A percentile compares a stretch with the other conserved stretches of the same genome.
phyloP scores from a whole-genome alignment of 495 filamentous ascomycete species.

The Aspergillus mulundensis region DNA sequence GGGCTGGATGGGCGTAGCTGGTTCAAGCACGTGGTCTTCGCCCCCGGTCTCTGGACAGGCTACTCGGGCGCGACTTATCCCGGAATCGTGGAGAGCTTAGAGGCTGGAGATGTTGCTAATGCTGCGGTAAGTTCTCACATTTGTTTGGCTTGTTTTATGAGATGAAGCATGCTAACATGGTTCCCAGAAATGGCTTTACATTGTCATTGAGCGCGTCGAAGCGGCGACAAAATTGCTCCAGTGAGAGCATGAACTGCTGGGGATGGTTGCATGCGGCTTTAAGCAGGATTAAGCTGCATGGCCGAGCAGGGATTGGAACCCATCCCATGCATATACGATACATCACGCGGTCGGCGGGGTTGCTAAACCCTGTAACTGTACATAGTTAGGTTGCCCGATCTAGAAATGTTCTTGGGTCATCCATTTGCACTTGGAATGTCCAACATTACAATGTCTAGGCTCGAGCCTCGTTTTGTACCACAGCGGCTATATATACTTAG shows the following conservation, averaged over 20 bases:
- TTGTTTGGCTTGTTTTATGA: background rate
- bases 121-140: constrained; percentile 32
- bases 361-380: background rate
- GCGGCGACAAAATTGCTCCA: constrained; percentile 36
- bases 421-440: background rate
- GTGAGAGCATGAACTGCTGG: constrained; percentile 4
- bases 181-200: constrained; percentile 41
- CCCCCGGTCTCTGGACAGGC: constrained; percentile 80
- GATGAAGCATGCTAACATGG: background rate
- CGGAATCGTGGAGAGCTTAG: constrained; percentile 57
- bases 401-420: background rate
- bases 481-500: no score
- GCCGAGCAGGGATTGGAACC: background rate
- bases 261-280: background rate
- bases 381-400: background rate
- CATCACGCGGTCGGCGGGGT: background rate
- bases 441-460: no score
- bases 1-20: constrained; percentile 57
- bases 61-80: constrained; percentile 74
- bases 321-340: constrained; percentile 1
- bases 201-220: constrained; percentile 38
- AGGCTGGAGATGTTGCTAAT: constrained; percentile 46
- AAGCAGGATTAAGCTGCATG: background rate
- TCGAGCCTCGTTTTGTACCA: no score
- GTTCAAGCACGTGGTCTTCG: constrained; percentile 71